Evolutionary conservation across 805 yeast genomes (phyloP).

Genomic region (Saturnispora hagleri): DNA sequence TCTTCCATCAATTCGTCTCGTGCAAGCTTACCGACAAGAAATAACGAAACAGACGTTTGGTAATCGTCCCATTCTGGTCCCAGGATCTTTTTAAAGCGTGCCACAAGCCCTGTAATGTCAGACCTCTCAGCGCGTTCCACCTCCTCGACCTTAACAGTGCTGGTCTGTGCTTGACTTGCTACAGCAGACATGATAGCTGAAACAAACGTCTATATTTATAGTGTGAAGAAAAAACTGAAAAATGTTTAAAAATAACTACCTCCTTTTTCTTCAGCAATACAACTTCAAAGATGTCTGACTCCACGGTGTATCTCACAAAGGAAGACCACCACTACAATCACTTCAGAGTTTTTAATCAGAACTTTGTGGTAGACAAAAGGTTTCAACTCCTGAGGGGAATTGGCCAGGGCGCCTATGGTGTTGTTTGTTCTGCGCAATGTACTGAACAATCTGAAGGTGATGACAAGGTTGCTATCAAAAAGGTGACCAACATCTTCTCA

Average conservation of each 20-base stretch:
- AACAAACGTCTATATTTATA: not conserved
- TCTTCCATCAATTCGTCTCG: conserved; percentile 60
- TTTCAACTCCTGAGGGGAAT: conserved; percentile 86
- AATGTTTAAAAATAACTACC: not conserved
- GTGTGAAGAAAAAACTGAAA: not conserved
- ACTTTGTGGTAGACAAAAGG: conserved; percentile 81
- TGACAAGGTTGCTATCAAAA: conserved; percentile 88
- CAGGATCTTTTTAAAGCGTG: conserved; percentile 60
- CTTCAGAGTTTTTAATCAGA: conserved; percentile 69
- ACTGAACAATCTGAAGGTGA: conserved; percentile 64
- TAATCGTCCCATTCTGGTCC: conserved; percentile 84
- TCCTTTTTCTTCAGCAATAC: not conserved
- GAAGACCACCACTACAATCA: conserved; percentile 23
- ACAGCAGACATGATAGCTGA: not conserved
- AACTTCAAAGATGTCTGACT: conserved; percentile 3
- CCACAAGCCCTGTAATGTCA: conserved; percentile 58
- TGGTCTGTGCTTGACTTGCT: not conserved
- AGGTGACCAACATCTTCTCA: conserved; percentile 88
- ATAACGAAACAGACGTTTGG: conserved; percentile 67
- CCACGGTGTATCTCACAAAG: not conserved
- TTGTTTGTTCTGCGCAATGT: conserved; percentile 90
- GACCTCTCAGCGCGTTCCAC: not conserved
- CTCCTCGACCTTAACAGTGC: not conserved
- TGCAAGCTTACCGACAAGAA: conserved; percentile 71
- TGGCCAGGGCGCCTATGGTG: conserved; percentile 98